These are phyloP conservation scores for Helicostylum pulchrum DNA, from an alignment of 192 early-diverging fungal species.

Conservation along the genomic window DNA sequence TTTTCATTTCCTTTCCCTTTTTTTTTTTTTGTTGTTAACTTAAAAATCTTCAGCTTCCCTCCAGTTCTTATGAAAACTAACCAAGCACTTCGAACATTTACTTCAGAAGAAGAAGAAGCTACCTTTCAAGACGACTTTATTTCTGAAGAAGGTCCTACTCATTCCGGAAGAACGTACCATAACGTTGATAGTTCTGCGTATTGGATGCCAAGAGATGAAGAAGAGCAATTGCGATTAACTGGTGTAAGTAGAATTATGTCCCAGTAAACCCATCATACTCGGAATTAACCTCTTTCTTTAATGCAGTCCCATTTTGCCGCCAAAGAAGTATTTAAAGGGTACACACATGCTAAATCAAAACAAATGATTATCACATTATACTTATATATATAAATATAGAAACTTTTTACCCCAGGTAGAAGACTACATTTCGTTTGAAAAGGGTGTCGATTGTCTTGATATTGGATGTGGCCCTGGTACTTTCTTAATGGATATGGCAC, in stretches of 20 bases:
- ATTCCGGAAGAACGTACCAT: slow-evolving; percentile 24
- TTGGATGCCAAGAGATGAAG: slow-evolving; percentile 30
- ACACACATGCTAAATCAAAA: background rate
- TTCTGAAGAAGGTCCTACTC: too few species aligned
- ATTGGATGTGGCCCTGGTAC: slow-evolving; percentile 38
- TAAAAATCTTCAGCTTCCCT: too few species aligned
- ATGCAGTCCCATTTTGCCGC: slow-evolving; percentile 24
- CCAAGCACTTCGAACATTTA: too few species aligned
- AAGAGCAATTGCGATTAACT: slow-evolving; percentile 27
- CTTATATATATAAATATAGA: slow-evolving; percentile 5
- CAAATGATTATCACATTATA: background rate
- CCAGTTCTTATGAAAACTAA: too few species aligned
- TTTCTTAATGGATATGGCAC: slow-evolving; percentile 39
- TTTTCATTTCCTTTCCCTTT: too few species aligned
- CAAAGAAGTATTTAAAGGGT: slow-evolving; percentile 28
- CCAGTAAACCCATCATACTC: background rate
- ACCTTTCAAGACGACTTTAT: too few species aligned
- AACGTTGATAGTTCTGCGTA: slow-evolving; percentile 22
- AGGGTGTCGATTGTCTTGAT: slow-evolving; percentile 18
- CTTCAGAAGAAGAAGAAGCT: too few species aligned
- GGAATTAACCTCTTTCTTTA: background rate
- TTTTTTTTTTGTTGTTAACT: too few species aligned
- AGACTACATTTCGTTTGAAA: background rate
- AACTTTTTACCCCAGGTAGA: slow-evolving; percentile 9
- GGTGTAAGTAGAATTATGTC: slow-evolving; percentile 3